phyloP scores from a whole-genome alignment of 345 rosid genomes.

The Arabidopsis arenosa region DNA sequence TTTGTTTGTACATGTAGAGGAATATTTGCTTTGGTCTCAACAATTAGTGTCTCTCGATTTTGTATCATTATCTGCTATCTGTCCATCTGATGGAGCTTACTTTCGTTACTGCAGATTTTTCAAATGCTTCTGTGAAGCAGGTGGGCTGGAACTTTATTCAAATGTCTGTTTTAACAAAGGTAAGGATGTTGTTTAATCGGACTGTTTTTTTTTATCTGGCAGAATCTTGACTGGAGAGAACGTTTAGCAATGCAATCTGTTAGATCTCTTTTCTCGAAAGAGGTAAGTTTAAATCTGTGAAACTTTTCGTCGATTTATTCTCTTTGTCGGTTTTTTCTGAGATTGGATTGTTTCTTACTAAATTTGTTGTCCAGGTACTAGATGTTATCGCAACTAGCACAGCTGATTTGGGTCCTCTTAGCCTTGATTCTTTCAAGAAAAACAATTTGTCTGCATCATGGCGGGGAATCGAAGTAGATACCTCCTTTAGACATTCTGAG shows the following conservation, averaged over 20 bases:
- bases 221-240: slow-evolving; percentile 91
- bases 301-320: neutral
- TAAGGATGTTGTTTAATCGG: slow-evolving; percentile 29
- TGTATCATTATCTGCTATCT: neutral
- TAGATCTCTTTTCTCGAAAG: slow-evolving; percentile 73
- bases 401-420: slow-evolving; percentile 79
- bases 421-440: slow-evolving; percentile 83
- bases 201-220: slow-evolving; percentile 32
- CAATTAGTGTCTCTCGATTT: neutral
- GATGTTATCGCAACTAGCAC: slow-evolving; percentile 72
- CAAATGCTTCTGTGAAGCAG: slow-evolving; percentile 56
- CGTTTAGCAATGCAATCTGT: slow-evolving; percentile 69
- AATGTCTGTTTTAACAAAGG: neutral
- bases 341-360: slow-evolving; percentile 19
- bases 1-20: neutral
- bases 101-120: slow-evolving; percentile 58
- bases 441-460: slow-evolving; percentile 80
- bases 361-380: slow-evolving; percentile 56
- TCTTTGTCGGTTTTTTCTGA: neutral
- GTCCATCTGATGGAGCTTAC: slow-evolving; percentile 22
- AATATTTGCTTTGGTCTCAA: neutral
- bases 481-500: slow-evolving; percentile 53
- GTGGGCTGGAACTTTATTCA: slow-evolving; percentile 38
- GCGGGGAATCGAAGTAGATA: slow-evolving; percentile 52
- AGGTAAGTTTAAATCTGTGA: slow-evolving; percentile 56